Percentiles rank a stretch among this genome's conserved stretches.
Evolutionary conservation across 73 alveolate genomes (phyloP).

Genomic region (Paramecium sexaurelia): DNA sequence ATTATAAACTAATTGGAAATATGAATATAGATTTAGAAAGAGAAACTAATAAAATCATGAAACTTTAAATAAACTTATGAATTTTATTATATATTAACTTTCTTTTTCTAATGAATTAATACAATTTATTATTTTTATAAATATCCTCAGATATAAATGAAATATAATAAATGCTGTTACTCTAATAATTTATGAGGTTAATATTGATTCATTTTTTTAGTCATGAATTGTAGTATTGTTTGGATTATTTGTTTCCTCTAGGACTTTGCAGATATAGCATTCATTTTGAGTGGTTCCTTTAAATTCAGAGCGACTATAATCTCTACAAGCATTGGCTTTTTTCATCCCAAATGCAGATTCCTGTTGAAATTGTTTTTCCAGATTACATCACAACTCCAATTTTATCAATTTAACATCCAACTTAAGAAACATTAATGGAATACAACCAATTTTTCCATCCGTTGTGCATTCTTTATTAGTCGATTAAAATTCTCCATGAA

Average conservation of each 20-base stretch:
- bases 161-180: too few relatives aligned
- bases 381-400: not conserved
- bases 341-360: not conserved
- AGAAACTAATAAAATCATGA: too few relatives aligned
- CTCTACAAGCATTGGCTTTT: not conserved
- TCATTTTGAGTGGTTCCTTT: not conserved
- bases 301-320: not conserved
- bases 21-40: too few relatives aligned
- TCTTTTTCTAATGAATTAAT: too few relatives aligned
- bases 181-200: too few relatives aligned
- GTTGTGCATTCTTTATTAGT: not conserved
- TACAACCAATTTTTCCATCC: slow-evolving; percentile 12
- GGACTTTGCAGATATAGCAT: not conserved
- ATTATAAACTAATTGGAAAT: too few relatives aligned
- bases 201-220: not conserved
- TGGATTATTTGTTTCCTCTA: not conserved
- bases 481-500: not conserved
- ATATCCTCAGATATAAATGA: too few relatives aligned
- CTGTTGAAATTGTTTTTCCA: not conserved
- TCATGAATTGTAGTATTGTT: not conserved
- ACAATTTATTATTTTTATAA: too few relatives aligned
- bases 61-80: not conserved
- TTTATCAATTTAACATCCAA: not conserved
- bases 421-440: not conserved
- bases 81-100: too few relatives aligned